These are phyloP conservation scores for Leishmania tropica DNA, from an alignment of 208 protist genomes.

Conservation along the genomic window DNA sequence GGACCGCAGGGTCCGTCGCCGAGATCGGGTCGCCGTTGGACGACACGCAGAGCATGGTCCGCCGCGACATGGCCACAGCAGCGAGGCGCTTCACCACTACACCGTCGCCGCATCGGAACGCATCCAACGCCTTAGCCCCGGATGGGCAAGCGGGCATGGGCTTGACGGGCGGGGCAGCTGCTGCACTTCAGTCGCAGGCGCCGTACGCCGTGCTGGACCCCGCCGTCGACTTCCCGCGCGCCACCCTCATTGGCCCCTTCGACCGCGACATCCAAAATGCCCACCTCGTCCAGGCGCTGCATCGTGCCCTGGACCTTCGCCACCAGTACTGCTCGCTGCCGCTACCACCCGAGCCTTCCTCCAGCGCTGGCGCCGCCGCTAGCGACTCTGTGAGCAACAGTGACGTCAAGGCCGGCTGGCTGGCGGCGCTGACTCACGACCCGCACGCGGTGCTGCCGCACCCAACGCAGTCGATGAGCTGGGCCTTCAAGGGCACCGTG, in stretches of 20 bases:
- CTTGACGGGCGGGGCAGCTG: neutral
- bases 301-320: slow-evolving; percentile 78
- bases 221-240: slow-evolving; percentile 66
- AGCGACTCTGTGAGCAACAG: neutral
- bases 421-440: slow-evolving; percentile 41
- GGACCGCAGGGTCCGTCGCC: neutral
- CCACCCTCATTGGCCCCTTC: slow-evolving; percentile 58
- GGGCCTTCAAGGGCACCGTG: slow-evolving; percentile 39
- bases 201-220: slow-evolving; percentile 76
- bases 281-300: slow-evolving; percentile 61
- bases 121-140: neutral
- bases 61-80: neutral
- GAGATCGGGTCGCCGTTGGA: neutral
- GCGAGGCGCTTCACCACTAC: neutral
- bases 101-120: neutral
- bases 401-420: slow-evolving; percentile 30
- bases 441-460: slow-evolving; percentile 33
- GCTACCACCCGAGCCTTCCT: slow-evolving; percentile 13
- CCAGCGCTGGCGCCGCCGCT: slow-evolving; percentile 1
- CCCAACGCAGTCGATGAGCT: slow-evolving; percentile 38
- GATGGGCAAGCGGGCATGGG: neutral
- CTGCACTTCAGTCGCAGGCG: slow-evolving; percentile 13
- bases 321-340: slow-evolving; percentile 54
- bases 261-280: slow-evolving; percentile 75
- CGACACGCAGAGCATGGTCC: neutral